Evolutionary conservation across 1,284 basidiomycete genomes (phyloP), one percentile per base, ranked within the genome.

Genomic region (Chalciporus sp.): DNA sequence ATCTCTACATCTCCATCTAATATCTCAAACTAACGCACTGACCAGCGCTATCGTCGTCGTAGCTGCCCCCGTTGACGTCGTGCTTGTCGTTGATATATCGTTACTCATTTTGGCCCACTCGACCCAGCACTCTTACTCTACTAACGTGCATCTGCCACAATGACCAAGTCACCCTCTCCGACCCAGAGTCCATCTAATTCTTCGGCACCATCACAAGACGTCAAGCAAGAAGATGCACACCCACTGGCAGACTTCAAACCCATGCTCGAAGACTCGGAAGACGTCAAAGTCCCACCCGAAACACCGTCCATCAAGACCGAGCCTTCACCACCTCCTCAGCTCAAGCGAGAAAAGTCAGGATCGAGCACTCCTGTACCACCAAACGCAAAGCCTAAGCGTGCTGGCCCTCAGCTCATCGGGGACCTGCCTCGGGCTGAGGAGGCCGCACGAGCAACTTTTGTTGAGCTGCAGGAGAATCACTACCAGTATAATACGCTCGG

Each of bases 401-500:
- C 68, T 2, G 72, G 73, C 37, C 75, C 79, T 17, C 88, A 88
- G 73, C 81, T 95, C 64, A 91, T 96, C 60, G 81, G 81, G 14
- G 76, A 94, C 73, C 80, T 95, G 33, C 90, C 92, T 14, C 71
- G 81, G 31, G 93, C 92, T 23, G 84, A 88, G 67, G 77, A 84
- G 54, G 84, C 81, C 39, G 95, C 96, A 28, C 72, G 88, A 61
- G 75, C 74, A 61, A 90, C 85, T 7, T 99, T 95, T 66, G 76
- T 74, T 56, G 83, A 90, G 70, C 85, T 98, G 63, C 64, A 74
- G 51, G 82, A 78, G 62, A 98, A 95, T 68, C 85, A 86, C 62
- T 98, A 98, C 70, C 92, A 96, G 76, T 89, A 88, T 72, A 88
- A 89, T 68, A 83, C 87, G 40, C 76, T 99, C 51, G 97, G 97